Conservation (phyloP, 2,329 filamentous ascomycete species). For the Byssochlamys sp. region DNA sequence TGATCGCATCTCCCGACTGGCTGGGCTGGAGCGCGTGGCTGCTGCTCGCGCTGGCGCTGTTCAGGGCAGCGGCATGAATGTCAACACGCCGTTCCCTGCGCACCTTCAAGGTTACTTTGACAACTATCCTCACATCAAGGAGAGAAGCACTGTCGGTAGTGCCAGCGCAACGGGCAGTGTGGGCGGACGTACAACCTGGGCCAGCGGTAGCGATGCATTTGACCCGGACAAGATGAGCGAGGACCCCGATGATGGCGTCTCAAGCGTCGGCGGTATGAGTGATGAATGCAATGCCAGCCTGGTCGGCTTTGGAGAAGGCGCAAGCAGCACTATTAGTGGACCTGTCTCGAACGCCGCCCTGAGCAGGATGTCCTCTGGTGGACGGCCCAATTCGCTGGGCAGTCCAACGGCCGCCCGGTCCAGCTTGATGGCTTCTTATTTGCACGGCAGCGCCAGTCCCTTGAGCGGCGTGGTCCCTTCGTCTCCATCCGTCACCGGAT, state of each 20-base stretch:
- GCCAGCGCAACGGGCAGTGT: constrained; percentile 72
- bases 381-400: constrained; percentile 30
- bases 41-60: constrained; percentile 53
- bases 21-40: constrained; percentile 78
- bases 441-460: constrained; percentile 24
- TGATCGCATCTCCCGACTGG: constrained; percentile 87
- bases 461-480: constrained; percentile 38
- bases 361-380: constrained; percentile 25
- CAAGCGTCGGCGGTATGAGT: constrained; percentile 68
- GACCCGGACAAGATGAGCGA: constrained; percentile 50
- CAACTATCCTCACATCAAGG: constrained; percentile 59
- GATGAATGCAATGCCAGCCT: constrained; percentile 75
- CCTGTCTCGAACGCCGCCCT: constrained; percentile 56
- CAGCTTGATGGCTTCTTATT: constrained; percentile 18
- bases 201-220: constrained; percentile 52
- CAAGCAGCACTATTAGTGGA: constrained; percentile 72
- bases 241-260: constrained; percentile 56
- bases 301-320: constrained; percentile 87
- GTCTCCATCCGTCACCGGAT: constrained; percentile 24
- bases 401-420: constrained; percentile 27
- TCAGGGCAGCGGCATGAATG: constrained; percentile 3
- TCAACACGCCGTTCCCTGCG: constrained; percentile 24
- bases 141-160: constrained; percentile 81
- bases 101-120: constrained; percentile 69
- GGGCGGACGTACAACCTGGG: constrained; percentile 59